phyloP scores from a whole-genome alignment of 169 alveolate species.

The Plasmodium coatneyi region DNA sequence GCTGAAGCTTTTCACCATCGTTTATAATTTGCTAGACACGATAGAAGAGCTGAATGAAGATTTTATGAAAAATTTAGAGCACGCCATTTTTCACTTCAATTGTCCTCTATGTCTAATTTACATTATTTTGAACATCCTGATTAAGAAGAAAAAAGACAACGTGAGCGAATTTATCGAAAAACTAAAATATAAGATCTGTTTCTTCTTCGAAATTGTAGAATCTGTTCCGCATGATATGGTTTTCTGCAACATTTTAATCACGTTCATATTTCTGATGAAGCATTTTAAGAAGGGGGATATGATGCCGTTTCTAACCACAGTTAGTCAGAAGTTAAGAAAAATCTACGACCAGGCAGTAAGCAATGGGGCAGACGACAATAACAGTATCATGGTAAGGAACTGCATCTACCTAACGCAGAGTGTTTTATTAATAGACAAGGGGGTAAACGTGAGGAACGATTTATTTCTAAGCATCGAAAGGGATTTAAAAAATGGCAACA shows the following conservation, averaged over 20 bases:
- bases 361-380: not conserved
- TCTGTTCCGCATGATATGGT: conserved; percentile 15
- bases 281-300: conserved; percentile 30
- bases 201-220: conserved; percentile 38
- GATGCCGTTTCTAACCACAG: conserved; percentile 15
- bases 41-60: conserved; percentile 27
- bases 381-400: conserved; percentile 39
- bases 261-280: conserved; percentile 47
- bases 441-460: conserved; percentile 5
- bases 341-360: not conserved
- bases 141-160: conserved; percentile 36
- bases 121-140: conserved; percentile 42
- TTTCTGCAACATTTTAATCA: conserved; percentile 42
- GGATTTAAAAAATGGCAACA: conserved; percentile 33
- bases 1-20: conserved; percentile 47
- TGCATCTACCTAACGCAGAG: conserved; percentile 47
- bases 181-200: conserved; percentile 21
- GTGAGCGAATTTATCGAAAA: conserved; percentile 49
- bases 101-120: conserved; percentile 60
- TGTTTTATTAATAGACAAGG: conserved; percentile 29
- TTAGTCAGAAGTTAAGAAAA: conserved; percentile 4
- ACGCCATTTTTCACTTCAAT: conserved; percentile 35
- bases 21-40: conserved; percentile 38
- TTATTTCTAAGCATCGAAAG: conserved; percentile 24
- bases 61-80: conserved; percentile 27